Evolutionary conservation across 768 basidiomycete species (phyloP).

Genomic region (Suillus subalutaceus): DNA sequence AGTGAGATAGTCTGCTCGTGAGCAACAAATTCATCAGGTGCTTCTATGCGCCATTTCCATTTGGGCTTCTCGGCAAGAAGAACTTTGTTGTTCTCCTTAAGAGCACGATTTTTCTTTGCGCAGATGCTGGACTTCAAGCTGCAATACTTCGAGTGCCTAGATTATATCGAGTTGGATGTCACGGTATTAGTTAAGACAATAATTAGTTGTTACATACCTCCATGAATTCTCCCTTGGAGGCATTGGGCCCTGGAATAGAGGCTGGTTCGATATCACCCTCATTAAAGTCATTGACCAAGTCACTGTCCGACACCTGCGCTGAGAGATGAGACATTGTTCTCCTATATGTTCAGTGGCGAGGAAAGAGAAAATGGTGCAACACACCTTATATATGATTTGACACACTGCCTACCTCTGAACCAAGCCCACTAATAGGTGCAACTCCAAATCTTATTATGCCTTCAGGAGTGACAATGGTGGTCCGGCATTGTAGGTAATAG

Average conservation of each 20-base stretch:
- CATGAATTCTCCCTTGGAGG: background rate
- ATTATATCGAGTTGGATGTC: background rate
- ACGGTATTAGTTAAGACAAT: background rate
- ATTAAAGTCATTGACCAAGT: background rate
- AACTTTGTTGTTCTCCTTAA: conserved; percentile 1
- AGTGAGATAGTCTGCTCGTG: background rate
- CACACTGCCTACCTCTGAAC: background rate
- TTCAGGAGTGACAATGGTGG: background rate
- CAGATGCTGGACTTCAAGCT: conserved; percentile 2
- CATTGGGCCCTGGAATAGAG: background rate
- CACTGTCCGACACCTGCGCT: background rate
- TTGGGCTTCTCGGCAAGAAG: conserved; percentile 1
- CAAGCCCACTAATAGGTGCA: background rate
- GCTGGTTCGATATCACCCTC: background rate
- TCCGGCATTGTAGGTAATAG: background rate
- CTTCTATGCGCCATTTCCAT: background rate
- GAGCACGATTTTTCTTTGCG: background rate
- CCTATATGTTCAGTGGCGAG: background rate
- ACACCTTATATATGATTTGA: background rate
- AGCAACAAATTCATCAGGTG: background rate
- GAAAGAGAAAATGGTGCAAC: background rate
- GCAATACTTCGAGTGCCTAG: background rate
- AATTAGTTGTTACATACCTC: background rate
- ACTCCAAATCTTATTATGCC: background rate
- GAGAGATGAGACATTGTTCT: background rate